Evolutionary conservation across 768 basidiomycete species (phyloP).

Genomic region (Lyophyllum shimeji): DNA sequence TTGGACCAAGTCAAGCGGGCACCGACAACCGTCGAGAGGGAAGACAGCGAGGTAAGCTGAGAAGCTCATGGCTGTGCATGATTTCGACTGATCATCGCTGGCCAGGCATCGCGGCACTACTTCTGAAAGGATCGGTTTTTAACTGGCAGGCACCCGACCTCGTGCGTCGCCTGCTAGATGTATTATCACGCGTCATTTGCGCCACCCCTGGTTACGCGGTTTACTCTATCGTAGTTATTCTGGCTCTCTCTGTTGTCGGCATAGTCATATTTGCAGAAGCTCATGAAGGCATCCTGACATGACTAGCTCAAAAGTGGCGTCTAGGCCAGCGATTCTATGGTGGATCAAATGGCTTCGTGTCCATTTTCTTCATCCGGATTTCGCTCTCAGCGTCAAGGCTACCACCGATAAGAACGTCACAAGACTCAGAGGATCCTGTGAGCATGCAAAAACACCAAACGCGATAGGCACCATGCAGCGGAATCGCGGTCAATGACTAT

Average conservation of each 20-base stretch:
- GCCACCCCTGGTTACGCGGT: too few relatives aligned
- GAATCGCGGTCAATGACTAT: conserved; percentile 24
- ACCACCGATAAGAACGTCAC: conserved; percentile 26
- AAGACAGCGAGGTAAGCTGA: conserved; percentile 1
- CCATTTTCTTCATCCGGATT: conserved; percentile 25
- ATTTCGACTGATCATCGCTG: neutral
- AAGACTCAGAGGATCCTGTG: conserved; percentile 16
- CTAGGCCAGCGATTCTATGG: neutral
- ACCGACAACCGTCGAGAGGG: neutral
- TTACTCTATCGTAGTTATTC: neutral
- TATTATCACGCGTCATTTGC: too few relatives aligned
- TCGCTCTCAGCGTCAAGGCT: conserved; percentile 29
- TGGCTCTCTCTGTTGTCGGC: too few relatives aligned
- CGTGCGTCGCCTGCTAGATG: too few relatives aligned
- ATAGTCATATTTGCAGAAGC: too few relatives aligned
- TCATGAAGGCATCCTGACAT: neutral
- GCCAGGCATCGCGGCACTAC: neutral
- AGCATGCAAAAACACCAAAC: neutral
- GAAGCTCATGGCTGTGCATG: neutral
- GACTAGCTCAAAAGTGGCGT: neutral
- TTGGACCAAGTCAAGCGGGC: conserved; percentile 4
- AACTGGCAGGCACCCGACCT: neutral
- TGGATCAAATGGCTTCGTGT: neutral
- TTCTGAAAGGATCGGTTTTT: neutral
- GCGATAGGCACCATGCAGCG: conserved; percentile 28